Evolutionary conservation across 108 stramenopile genomes (phyloP).

Genomic region (Epipyxis sp.): DNA sequence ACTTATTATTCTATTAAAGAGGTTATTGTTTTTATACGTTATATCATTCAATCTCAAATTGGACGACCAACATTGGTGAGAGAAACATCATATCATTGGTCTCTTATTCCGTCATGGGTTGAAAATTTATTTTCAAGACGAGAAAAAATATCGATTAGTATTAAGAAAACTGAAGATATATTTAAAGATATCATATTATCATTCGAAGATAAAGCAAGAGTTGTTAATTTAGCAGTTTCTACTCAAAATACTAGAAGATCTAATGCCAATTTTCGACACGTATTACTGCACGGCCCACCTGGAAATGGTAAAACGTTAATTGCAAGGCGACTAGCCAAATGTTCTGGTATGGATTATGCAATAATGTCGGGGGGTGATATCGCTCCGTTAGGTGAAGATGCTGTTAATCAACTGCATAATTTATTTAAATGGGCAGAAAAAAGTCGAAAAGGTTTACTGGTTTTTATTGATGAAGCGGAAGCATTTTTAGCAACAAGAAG

Average conservation of each 20-base stretch:
- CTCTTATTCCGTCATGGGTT: constrained; percentile 33
- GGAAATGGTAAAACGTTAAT: constrained; percentile 72
- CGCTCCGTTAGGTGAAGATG: constrained; percentile 72
- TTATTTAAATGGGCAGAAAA: constrained; percentile 72
- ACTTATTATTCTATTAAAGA: neutral
- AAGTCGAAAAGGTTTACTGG: constrained; percentile 60
- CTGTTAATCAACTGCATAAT: constrained; percentile 71
- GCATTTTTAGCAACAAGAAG: constrained; percentile 68
- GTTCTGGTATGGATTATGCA: constrained; percentile 73
- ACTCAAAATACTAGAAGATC: constrained; percentile 63
- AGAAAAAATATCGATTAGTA: constrained; percentile 28
- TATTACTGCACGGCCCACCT: constrained; percentile 64
- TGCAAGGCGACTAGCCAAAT: constrained; percentile 60
- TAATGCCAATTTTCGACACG: constrained; percentile 72
- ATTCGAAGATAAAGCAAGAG: constrained; percentile 62
- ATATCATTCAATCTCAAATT: constrained; percentile 60
- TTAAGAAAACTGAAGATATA: constrained; percentile 14
- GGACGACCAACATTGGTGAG: constrained; percentile 69
- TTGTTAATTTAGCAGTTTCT: constrained; percentile 61
- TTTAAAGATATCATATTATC: constrained; percentile 64
- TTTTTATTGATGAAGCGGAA: constrained; percentile 81
- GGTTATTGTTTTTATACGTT: constrained; percentile 44
- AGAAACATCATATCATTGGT: constrained; percentile 64
- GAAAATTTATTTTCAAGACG: too few relatives aligned
- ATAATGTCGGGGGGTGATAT: constrained; percentile 81